phyloP scores from a whole-genome alignment of 495 filamentous ascomycete species.

The Xylaria nigripes region DNA sequence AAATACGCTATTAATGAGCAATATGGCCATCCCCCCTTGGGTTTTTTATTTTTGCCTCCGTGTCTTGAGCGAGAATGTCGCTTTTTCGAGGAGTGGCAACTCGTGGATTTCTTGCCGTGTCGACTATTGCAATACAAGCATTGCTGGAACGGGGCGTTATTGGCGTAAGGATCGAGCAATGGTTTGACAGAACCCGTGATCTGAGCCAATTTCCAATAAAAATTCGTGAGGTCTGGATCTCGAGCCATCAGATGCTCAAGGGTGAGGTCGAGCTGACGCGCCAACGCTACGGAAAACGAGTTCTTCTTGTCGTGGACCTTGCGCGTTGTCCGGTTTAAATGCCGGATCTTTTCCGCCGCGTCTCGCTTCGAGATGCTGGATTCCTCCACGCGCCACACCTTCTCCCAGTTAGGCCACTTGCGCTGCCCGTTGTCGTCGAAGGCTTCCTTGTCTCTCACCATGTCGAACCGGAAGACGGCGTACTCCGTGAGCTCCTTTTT shows the following conservation, averaged over 20 bases:
- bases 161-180: too few relatives aligned
- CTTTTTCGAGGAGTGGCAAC: constrained; percentile 1
- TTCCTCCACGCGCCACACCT: constrained; percentile 15
- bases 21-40: too few relatives aligned
- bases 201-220: constrained; percentile 26
- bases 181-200: too few relatives aligned
- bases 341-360: constrained; percentile 19
- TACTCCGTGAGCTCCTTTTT: constrained; percentile 26
- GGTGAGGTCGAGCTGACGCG: constrained; percentile 27
- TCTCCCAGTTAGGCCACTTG: constrained; percentile 24
- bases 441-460: constrained; percentile 11
- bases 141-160: not conserved
- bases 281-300: constrained; percentile 17
- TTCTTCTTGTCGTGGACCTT: constrained; percentile 23
- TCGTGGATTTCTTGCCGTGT: not conserved
- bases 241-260: constrained; percentile 14
- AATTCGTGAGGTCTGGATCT: constrained; percentile 18
- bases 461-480: constrained; percentile 25
- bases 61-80: constrained; percentile 6
- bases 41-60: not conserved
- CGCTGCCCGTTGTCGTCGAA: constrained; percentile 21
- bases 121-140: too few relatives aligned
- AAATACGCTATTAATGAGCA: too few relatives aligned
- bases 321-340: constrained; percentile 20
- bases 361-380: constrained; percentile 19